A percentile compares a stretch with the other conserved stretches of the same genome.
These are phyloP conservation scores for Cladobotryum mycophilum DNA, from an alignment of 2,329 filamentous ascomycete species.

Conservation along the genomic window DNA sequence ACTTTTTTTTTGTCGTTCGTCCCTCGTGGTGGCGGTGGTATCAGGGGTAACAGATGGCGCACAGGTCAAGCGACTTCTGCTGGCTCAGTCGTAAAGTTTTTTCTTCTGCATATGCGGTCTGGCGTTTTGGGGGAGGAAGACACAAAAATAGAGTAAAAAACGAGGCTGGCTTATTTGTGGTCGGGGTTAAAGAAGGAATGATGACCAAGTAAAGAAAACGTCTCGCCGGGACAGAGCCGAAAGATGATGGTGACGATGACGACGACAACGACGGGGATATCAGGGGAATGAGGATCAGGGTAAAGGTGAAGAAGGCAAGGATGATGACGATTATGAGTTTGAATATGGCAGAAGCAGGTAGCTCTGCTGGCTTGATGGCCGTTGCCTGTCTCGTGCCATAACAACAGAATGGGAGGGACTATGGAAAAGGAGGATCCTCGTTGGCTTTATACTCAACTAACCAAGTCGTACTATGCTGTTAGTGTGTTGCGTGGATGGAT, in stretches of 20 bases:
- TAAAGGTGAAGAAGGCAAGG: too few species aligned
- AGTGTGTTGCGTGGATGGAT: slow-evolving; percentile 14
- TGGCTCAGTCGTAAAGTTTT: not conserved
- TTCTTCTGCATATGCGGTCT: not conserved
- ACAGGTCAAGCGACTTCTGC: not conserved
- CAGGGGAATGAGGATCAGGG: too few species aligned
- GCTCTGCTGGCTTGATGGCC: slow-evolving; percentile 32
- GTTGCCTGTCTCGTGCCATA: slow-evolving; percentile 39
- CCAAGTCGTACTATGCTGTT: slow-evolving; percentile 11
- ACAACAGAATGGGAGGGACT: slow-evolving; percentile 26
- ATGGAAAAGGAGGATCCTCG: slow-evolving; percentile 26
- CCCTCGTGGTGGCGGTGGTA: not conserved
- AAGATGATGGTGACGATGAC: not conserved
- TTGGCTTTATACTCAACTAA: slow-evolving; percentile 33
- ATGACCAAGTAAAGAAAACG: not conserved
- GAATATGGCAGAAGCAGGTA: slow-evolving; percentile 13
- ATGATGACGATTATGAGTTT: too few species aligned
- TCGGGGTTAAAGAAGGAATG: too few species aligned
- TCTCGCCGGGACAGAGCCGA: not conserved
- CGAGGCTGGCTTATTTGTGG: too few species aligned
- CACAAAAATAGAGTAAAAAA: not conserved
- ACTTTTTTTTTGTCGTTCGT: not conserved
- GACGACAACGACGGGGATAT: too few species aligned
- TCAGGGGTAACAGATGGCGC: not conserved
- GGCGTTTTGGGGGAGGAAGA: not conserved